Base-by-base conservation (phyloP, 1,284 basidiomycete species). In the Ustilago tritici region DNA sequence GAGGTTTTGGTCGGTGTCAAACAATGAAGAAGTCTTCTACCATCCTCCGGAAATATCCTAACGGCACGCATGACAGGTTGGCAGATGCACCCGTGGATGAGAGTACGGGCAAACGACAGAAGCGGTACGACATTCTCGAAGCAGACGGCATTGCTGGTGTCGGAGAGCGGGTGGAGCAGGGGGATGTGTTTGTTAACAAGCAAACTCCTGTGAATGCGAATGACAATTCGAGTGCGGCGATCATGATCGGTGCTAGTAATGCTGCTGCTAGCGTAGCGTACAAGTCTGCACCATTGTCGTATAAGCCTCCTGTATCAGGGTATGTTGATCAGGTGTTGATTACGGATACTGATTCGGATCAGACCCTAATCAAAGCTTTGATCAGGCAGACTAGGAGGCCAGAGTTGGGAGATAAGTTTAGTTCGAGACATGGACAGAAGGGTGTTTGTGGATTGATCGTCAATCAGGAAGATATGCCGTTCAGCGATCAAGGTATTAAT, bases 391-490 rank as follows among this genome's bases (percentile, higher is more conserved):
- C 97, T 28, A 90, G 97, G 82, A 90, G 95, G 57, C 97, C 97
- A 32, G 97, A 99, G 84, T 89, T 99, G 11, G 97, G 97, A 4
- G 97, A 99, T 89, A 99, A 99, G 88, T 99, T 99, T 86, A 98
- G 95, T 47, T 95, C 94, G 4, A 89, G 97, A 74, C 97, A 99
- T 87, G 97, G 97, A 49, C 97, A 99, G 88, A 99, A 99, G 88
- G 97, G 97, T 75, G 97, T 99, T 15, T 98, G 95, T 87, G 97
- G 97, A 19, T 88, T 99, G 84, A 99, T 99, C 84, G 96, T 98
- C 59, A 96, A 95, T 81, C 97, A 99, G 85, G 95, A 95, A 82
- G 97, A 99, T 87, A 93, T 99, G 95, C 97, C 97, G 4, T 99
- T 99, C 89, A 98, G 95, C 84, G 96, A 99, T 88, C 92, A 93